Conservation (phyloP, 805 yeast species). For the Debaryomyces maramus region DNA sequence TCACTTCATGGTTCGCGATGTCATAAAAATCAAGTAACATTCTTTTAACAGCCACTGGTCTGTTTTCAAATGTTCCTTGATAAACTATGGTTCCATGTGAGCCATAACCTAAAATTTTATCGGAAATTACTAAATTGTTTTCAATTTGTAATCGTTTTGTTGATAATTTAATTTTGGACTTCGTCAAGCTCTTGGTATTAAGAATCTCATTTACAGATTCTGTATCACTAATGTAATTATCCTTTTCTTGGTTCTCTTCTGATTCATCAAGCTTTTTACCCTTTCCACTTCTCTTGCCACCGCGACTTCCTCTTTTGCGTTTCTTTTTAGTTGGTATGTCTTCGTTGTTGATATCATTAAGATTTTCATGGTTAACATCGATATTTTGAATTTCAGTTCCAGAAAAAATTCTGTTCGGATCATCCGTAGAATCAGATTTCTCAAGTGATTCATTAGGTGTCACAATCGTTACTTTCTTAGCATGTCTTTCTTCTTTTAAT, state of each 20-base stretch:
- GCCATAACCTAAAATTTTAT: conserved; percentile 86
- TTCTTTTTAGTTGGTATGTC: conserved; percentile 43
- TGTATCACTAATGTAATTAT: conserved; percentile 6
- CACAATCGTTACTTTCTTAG: conserved; percentile 22
- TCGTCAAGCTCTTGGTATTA: conserved; percentile 30
- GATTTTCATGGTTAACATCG: background rate
- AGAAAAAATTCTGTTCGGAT: conserved; percentile 13
- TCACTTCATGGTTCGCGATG: conserved; percentile 89
- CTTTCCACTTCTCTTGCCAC: conserved; percentile 62
- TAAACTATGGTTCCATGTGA: conserved; percentile 96
- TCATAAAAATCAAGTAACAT: conserved; percentile 93
- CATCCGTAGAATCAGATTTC: conserved; percentile 7
- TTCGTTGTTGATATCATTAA: conserved; percentile 11
- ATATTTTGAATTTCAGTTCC: conserved; percentile 6
- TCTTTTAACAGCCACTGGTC: conserved; percentile 95
- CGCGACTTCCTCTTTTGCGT: conserved; percentile 83
- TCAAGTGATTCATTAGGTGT: conserved; percentile 18
- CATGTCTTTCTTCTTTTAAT: background rate
- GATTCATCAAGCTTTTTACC: conserved; percentile 41
- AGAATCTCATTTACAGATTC: conserved; percentile 20
- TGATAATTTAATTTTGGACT: conserved; percentile 19
- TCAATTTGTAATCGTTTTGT: conserved; percentile 39
- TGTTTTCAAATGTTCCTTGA: conserved; percentile 82
- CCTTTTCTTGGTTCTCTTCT: conserved; percentile 10
- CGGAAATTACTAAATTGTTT: conserved; percentile 62